Percentiles rank a stretch among this genome's conserved stretches.
These are phyloP conservation scores for Brassica incana DNA, from an alignment of 345 rosid species.

Conservation along the genomic window DNA sequence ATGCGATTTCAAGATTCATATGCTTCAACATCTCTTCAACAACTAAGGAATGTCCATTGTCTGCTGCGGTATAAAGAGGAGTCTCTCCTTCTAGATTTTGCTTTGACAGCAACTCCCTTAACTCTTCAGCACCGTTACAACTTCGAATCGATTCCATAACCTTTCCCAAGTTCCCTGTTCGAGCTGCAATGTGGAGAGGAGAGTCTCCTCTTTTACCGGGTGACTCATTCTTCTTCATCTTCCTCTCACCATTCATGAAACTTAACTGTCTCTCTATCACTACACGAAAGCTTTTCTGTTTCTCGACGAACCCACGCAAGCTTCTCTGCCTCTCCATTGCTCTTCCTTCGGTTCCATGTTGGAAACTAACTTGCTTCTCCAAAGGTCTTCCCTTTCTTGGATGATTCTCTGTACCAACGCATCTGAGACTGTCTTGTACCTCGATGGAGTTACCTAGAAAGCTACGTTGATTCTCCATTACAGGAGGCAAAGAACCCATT, in stretches of 20 bases:
- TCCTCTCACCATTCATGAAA: constrained; percentile 67
- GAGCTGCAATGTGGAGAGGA: constrained; percentile 75
- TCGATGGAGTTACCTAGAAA: constrained; percentile 10
- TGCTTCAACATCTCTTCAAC: constrained; percentile 74
- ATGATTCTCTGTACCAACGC: constrained; percentile 43
- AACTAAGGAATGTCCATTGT: constrained; percentile 57
- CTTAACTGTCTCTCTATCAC: constrained; percentile 87
- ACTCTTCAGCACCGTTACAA: constrained; percentile 38
- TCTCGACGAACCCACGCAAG: constrained; percentile 49
- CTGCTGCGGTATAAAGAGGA: constrained; percentile 83
- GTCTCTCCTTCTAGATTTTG: constrained; percentile 88
- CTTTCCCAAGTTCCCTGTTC: constrained; percentile 66
- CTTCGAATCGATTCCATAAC: constrained; percentile 60
- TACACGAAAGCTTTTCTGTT: constrained; percentile 60
- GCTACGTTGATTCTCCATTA: constrained; percentile 41
- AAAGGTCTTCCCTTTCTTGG: constrained; percentile 23
- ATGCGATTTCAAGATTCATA: constrained; percentile 74
- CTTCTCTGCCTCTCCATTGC: constrained; percentile 47
- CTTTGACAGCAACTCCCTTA: constrained; percentile 52
- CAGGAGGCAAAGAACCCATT: constrained; percentile 37
- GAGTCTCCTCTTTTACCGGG: constrained; percentile 92
- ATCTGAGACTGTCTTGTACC: constrained; percentile 37
- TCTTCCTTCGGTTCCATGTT: constrained; percentile 34
- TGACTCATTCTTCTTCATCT: constrained; percentile 58
- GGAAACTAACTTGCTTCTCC: constrained; percentile 48